These are phyloP conservation scores for Paramecium biaurelia DNA, from an alignment of 73 alveolate genomes.

Conservation along the genomic window DNA sequence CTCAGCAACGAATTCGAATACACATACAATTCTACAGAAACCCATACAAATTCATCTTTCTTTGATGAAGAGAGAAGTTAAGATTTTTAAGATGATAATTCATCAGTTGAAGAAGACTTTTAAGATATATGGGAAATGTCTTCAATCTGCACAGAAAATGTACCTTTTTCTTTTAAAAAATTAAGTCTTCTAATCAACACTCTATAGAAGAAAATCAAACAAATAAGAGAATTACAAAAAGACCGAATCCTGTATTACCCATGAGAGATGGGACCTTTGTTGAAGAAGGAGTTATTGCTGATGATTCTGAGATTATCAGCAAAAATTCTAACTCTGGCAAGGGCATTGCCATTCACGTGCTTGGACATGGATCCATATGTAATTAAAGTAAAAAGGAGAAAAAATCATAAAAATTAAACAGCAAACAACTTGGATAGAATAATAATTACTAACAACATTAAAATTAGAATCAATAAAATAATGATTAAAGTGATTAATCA, in stretches of 20 bases:
- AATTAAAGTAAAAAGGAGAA: not conserved
- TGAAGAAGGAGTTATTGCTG: not conserved
- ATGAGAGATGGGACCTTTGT: not conserved
- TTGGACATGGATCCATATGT: conserved; percentile 49
- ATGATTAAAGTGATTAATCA: not conserved
- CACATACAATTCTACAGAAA: not conserved
- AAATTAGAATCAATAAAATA: not conserved
- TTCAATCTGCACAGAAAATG: conserved; percentile 34
- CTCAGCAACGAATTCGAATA: not conserved
- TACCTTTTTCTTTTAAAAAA: not conserved
- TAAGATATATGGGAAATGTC: conserved; percentile 20
- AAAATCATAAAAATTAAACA: not conserved
- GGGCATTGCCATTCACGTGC: conserved; percentile 51
- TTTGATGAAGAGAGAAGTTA: not conserved
- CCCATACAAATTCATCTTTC: not conserved
- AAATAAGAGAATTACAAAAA: not conserved
- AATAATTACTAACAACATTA: not conserved
- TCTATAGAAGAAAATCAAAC: not conserved
- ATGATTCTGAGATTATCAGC: not conserved
- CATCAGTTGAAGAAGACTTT: not conserved
- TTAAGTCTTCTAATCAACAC: not conserved
- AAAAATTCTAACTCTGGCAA: not conserved
- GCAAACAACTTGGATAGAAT: not conserved
- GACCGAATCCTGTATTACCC: not conserved
- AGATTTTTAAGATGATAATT: not conserved